Evolutionary conservation across 805 yeast genomes (phyloP).

Genomic region (Yarrowia osloensis): DNA sequence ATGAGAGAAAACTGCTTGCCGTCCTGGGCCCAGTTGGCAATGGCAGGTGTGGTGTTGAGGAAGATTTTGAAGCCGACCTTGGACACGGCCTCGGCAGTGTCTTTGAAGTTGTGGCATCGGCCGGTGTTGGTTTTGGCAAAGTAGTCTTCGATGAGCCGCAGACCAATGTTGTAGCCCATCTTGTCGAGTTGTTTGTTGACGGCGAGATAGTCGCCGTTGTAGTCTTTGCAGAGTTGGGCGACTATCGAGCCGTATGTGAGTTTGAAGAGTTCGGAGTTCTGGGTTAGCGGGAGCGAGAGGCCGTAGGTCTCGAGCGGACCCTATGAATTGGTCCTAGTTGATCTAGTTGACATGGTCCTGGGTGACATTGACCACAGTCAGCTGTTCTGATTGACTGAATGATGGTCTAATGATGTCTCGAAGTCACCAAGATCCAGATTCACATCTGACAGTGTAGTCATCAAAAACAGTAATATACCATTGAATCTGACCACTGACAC

Average conservation of each 20-base stretch:
- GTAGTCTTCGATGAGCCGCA: slow-evolving; percentile 88
- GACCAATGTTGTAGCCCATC: slow-evolving; percentile 95
- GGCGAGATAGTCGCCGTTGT: slow-evolving; percentile 67
- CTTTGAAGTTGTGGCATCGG: slow-evolving; percentile 75
- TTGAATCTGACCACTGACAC: no score
- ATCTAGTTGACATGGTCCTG: no score
- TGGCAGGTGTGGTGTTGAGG: slow-evolving; percentile 74
- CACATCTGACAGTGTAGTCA: no score
- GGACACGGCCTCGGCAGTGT: slow-evolving; percentile 82
- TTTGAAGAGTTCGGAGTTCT: slow-evolving; percentile 92
- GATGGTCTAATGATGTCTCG: no score
- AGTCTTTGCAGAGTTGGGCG: slow-evolving; percentile 84
- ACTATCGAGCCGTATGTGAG: slow-evolving; percentile 93
- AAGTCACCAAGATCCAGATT: no score
- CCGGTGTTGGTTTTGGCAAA: slow-evolving; percentile 84
- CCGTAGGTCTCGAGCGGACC: neutral
- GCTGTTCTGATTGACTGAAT: no score
- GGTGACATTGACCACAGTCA: no score
- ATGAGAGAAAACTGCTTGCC: slow-evolving; percentile 72
- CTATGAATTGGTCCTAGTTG: no score
- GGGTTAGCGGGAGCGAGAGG: slow-evolving; percentile 31
- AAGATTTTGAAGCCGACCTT: slow-evolving; percentile 91
- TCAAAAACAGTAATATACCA: no score
- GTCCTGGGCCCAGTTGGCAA: slow-evolving; percentile 75
- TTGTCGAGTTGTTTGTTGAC: slow-evolving; percentile 83